Evolutionary conservation across 768 basidiomycete species (phyloP), one percentile per base, ranked within the genome.

Genomic region (Boletus sp.): DNA sequence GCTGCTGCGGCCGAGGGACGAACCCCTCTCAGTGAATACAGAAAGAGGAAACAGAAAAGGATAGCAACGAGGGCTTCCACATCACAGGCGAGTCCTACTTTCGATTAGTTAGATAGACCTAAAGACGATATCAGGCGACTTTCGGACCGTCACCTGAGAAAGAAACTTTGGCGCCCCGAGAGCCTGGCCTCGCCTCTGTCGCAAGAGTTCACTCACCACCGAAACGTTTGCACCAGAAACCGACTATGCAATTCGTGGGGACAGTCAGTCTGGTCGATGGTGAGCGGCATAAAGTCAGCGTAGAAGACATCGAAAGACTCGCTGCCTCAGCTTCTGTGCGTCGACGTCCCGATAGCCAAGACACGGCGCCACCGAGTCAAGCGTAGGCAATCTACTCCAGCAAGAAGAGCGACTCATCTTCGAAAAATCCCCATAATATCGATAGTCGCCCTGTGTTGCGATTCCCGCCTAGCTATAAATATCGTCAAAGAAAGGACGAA

Each of bases 1-100:
- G 61, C 57, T 1, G 67, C 67, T 1, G 59, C 52, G 14, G 61
- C 66, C 0, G 66, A 70, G 11, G 66, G 67, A 10, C 59, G 67
- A 40, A 35, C 52, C 28, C 61, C 67, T 41, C 47, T 68, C 10
- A 65, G 60, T 29, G 66, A 70, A 58, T 52, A 58, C 48, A 63
- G n/a, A 46, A 63, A 45, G 47, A 67, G 65, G 54, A 65, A 56
- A 28, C 57, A 55, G 44, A 70, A 52, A 40, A 70, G 33, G 50
- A 42, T 52, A 0, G 60, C 60, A 6, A 10, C 36, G 15, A 60
- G 6, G 51, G 17, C 37, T 17, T 58, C 44, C 9, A 42, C 29
- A 44, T 7, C 41, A 18, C 60, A 63, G 55, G 67, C 14, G 12
- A 57, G 68, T 60, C 12, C 9, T 14, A 5, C 28, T 40, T 50